Base-by-base conservation (phyloP, 805 yeast species). In the Saturnispora besseyi region DNA sequence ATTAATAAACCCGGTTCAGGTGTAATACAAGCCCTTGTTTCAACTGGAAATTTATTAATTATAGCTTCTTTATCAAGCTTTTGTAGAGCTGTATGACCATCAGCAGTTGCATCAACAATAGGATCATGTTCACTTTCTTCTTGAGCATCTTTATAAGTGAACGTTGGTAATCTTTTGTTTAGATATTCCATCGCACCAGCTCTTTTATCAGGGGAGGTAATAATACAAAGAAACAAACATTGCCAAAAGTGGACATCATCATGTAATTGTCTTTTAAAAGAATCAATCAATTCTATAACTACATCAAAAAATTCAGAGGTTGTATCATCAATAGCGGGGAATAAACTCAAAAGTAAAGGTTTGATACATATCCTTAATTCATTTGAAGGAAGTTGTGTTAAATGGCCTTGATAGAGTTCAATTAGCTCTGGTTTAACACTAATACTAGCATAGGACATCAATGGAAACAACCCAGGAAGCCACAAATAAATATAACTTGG, bases 301-400 rank as follows among this genome's bases (percentile, higher is more conserved):
- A 81, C 76, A 12, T 71, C 73, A 60, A 84, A 91, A 31, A 82
- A 82, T 59, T 93, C 99, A 21, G 90, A 80, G 38, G 90, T 79
- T 56, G 90, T 96, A 58, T 93, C 98, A 58, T 93, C 99, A 46
- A 93, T 76, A 0, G 96, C 96, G 0, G 96, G 89, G 3, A 91
- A 65, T 32, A 90, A 71, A 53, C 91, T 78, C 45, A 89, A 71
- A 5, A 91, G 65, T 7, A 91, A 59, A 0, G 97, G 89, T 51
- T 78, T 81, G 32, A 85, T 68, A 15, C 87, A 64, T 24, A 75
- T 66, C 49, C 79, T 72, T 50, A 90, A 64, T 0, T 72, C 64
- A 0, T 55, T 50, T 2, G 79, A 60, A 3, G 83, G 76, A 3
- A 86, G 58, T 34, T 68, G 71, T 7, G 86, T 68, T 6, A 89